Evolutionary conservation across 257 asterid genomes (phyloP).

Genomic region (Ehretia macrophylla): DNA sequence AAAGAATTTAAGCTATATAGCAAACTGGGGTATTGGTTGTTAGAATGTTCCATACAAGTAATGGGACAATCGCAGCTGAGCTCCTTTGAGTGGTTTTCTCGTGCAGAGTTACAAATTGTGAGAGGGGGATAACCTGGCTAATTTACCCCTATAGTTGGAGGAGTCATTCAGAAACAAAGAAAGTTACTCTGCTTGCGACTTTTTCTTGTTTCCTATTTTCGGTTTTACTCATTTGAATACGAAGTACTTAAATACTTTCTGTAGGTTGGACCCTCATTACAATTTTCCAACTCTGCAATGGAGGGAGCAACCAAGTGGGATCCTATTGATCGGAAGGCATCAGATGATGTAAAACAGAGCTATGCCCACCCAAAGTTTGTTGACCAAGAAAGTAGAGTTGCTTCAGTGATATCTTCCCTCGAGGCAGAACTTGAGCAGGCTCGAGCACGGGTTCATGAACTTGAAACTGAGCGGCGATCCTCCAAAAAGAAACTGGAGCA

Average conservation of each 20-base stretch:
- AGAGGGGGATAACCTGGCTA: no score
- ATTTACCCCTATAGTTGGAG: no score
- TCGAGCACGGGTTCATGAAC: slow-evolving; percentile 46
- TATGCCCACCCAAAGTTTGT: slow-evolving; percentile 28
- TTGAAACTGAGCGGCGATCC: slow-evolving; percentile 46
- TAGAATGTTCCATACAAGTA: neutral
- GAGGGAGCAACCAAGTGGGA: slow-evolving; percentile 78
- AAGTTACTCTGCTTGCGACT: neutral
- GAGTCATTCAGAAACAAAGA: no score
- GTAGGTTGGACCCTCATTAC: slow-evolving; percentile 41
- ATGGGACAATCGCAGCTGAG: neutral
- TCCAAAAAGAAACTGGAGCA: slow-evolving; percentile 67
- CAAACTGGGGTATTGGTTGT: neutral
- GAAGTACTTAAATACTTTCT: neutral
- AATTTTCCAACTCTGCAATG: slow-evolving; percentile 40
- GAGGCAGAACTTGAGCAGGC: slow-evolving; percentile 57
- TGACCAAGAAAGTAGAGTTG: slow-evolving; percentile 26
- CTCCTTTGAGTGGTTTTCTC: neutral
- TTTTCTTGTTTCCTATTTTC: neutral
- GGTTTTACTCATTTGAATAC: slow-evolving; percentile 6
- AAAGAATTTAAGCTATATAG: neutral
- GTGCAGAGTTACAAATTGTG: neutral
- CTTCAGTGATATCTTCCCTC: slow-evolving; percentile 40
- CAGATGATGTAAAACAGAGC: slow-evolving; percentile 27
- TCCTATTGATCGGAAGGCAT: slow-evolving; percentile 36